Conservation (phyloP, 768 basidiomycete genomes). For the Tremella mesenterica region DNA sequence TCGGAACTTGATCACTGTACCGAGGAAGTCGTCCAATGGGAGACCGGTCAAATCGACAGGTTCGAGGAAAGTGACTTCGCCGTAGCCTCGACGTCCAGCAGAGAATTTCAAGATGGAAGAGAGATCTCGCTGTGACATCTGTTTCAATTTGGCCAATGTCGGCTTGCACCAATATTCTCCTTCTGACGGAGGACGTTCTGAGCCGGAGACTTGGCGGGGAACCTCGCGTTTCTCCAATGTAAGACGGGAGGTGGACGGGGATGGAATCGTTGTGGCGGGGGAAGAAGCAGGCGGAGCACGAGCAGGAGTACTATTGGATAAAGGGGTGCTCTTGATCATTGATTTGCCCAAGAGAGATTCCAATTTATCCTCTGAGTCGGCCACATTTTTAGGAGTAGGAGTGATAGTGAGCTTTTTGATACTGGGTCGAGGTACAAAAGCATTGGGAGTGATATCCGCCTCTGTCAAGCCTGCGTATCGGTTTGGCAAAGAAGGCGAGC, state of each 20-base stretch:
- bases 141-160: conserved; percentile 61
- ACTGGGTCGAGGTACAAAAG: conserved; percentile 61
- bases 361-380: conserved; percentile 23
- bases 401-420: conserved; percentile 88
- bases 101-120: conserved; percentile 64
- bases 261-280: neutral
- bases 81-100: conserved; percentile 85
- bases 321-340: conserved; percentile 8
- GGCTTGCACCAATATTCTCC: conserved; percentile 92
- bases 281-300: conserved; percentile 2
- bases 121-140: conserved; percentile 63
- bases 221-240: conserved; percentile 7
- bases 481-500: conserved; percentile 25
- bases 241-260: neutral
- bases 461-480: conserved; percentile 52
- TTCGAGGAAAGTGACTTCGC: conserved; percentile 71
- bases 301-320: conserved; percentile 18
- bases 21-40: conserved; percentile 70
- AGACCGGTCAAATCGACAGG: conserved; percentile 76
- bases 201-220: conserved; percentile 18
- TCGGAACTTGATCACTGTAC: conserved; percentile 78
- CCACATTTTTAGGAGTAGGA: conserved; percentile 53
- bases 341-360: conserved; percentile 35
- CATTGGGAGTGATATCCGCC: conserved; percentile 59
- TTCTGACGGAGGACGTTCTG: conserved; percentile 46